A percentile compares a stretch with the other conserved stretches of the same genome.
These are phyloP conservation scores for Paramyrothecium roridum DNA, from an alignment of 2,329 filamentous ascomycete genomes.

Conservation along the genomic window DNA sequence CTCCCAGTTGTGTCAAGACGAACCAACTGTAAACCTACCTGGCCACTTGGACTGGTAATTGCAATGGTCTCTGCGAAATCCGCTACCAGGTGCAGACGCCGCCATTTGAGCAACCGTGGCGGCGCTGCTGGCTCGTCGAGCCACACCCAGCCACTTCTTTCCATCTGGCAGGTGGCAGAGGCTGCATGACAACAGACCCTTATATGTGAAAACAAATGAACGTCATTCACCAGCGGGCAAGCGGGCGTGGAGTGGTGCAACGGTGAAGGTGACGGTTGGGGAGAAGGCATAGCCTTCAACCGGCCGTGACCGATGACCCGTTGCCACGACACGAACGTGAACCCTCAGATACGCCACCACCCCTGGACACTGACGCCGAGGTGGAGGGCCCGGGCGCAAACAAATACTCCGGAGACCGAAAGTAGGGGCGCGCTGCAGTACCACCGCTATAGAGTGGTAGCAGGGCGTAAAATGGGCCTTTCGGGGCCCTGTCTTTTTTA, in stretches of 20 bases:
- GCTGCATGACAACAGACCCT: not conserved
- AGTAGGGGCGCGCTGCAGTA: constrained; percentile 23
- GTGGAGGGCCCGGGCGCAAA: constrained; percentile 16
- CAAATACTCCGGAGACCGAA: constrained; percentile 20
- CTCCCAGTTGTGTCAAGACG: too few species aligned
- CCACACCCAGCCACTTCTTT: too few species aligned
- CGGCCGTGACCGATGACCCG: too few species aligned
- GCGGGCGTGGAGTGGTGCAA: not conserved
- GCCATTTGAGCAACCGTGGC: too few species aligned
- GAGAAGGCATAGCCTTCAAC: too few species aligned
- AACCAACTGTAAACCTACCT: too few species aligned
- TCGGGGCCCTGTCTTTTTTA: constrained; percentile 4
- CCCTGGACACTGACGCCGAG: constrained; percentile 16
- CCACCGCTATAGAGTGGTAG: constrained; percentile 16
- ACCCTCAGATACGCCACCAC: constrained; percentile 17
- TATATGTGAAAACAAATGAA: not conserved
- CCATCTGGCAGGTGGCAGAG: too few species aligned
- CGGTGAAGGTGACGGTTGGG: not conserved
- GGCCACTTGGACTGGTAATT: too few species aligned
- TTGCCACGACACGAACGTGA: not conserved
- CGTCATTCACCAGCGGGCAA: not conserved
- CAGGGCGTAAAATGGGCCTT: constrained; percentile 10
- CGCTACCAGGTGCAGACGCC: too few species aligned
- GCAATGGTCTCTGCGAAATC: too few species aligned
- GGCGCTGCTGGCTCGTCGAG: too few species aligned